Evolutionary conservation across 1,284 basidiomycete genomes (phyloP), one percentile per base, ranked within the genome.

Genomic region (Phenoliferia sp.): DNA sequence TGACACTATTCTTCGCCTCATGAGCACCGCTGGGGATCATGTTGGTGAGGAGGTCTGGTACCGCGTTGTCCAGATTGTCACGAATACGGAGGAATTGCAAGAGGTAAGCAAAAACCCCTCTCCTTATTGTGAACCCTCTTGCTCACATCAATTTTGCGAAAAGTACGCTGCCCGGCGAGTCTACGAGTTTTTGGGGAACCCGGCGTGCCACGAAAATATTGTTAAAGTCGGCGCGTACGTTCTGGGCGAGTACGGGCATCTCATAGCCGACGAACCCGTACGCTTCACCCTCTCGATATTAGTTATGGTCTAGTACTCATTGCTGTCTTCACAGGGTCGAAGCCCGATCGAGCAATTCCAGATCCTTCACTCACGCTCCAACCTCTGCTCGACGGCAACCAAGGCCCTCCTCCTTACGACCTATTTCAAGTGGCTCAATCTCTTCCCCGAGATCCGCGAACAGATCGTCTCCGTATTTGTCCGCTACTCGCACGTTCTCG

Each of bases 11-110:
- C 81, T 99, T 73, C 89, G 94, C 77, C 86, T 99, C 68, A 94
- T 99, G 79, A 91, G 90, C 76, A 63, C 62, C 0, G 96, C 96
- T 5, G 96, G 96, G 61, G 96, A 98, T 76, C 94, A 98, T 78
- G 94, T 99, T 63, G 94, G 95, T 62, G 95, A 98, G 71, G 94
- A 98, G 81, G 94, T 99, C 33, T 99, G 96, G 96, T 98, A 95
- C 80, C 90, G 96, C 62, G 93, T 99, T 52, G 89, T 99, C 28
- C 96, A 99, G 78, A 96, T 99, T 69, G 93, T 97, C 35, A 96
- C 93, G 60, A 99, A 99, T 79, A 99, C 95, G 59, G 95, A 98
- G 78, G 93, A 98, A 79, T 83, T 99, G 48, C 80, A 80, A 65
- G 78, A 77, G 60, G 72, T 68, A 7, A 35, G 52, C 15, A 33